Conservation (phyloP, 78 protist genomes). For the Dictyostelium brefeldianum region DNA sequence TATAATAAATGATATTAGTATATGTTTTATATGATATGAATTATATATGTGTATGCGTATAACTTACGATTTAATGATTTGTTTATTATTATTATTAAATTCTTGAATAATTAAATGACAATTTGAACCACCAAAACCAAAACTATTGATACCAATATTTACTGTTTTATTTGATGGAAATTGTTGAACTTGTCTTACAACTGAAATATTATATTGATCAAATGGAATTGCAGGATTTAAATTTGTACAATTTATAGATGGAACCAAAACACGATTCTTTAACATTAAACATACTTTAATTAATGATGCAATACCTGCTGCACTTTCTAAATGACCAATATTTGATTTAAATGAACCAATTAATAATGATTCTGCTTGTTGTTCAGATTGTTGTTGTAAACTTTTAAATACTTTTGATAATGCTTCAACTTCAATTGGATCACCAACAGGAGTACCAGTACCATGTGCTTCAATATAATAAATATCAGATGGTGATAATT, state of each 20-base stretch:
- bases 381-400: conserved; percentile 13
- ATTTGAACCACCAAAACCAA: conserved; percentile 93
- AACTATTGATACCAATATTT: conserved; percentile 83
- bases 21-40: too few relatives aligned
- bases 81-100: not conserved
- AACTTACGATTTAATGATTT: not conserved
- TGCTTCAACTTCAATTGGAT: conserved; percentile 90
- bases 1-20: not conserved
- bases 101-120: conserved; percentile 76
- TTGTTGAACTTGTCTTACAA: conserved; percentile 39
- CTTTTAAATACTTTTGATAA: conserved; percentile 40
- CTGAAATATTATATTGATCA: conserved; percentile 56
- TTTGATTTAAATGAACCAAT: conserved; percentile 89
- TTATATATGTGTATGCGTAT: too few relatives aligned
- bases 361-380: conserved; percentile 1
- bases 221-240: conserved; percentile 64
- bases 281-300: conserved; percentile 78
- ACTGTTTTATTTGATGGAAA: conserved; percentile 20
- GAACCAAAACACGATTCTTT: conserved; percentile 46
- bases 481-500: not conserved
- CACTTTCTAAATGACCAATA: conserved; percentile 91
- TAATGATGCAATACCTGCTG: conserved; percentile 87
- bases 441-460: conserved; percentile 94
- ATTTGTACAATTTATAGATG: conserved; percentile 37
- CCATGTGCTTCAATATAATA: conserved; percentile 92